Evolutionary conservation across 805 yeast species (phyloP), one percentile per base, ranked within the genome.

Genomic region (Metschnikowia hibisci): DNA sequence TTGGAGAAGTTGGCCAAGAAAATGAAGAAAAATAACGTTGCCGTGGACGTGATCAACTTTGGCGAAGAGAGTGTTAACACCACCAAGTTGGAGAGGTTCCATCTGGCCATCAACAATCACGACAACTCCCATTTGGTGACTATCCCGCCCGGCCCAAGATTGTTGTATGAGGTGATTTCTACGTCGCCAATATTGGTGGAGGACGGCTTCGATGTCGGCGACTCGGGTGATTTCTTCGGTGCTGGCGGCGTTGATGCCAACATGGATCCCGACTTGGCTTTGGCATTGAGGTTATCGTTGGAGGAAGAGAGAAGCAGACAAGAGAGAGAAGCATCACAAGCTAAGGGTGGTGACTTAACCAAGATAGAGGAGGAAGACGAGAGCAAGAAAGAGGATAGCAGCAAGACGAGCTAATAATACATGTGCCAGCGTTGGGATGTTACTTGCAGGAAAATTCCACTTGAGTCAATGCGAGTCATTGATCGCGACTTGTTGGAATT

Each of bases 251-350:
- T 69, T 31, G 98, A 91, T 64, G 91, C 96, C 26, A 81, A 82
- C 52, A 84, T 88, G 81, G 99, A 93, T 57, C 98, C 98, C 26
- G 99, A 93, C 66, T 78, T 93, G 60, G 99, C 98, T 0, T 74
- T 93, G 73, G 99, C 98, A 1, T 77, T 93, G 57, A 81, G 98
- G 61, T 73, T 93, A 64, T 91, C 98, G 0, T 73, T 93, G 57
- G 98, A 93, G 60, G 99, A 93, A 60, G 98, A 91, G 62, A 86
- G 84, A 56, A 83, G 87, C 40, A 81, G 98, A 69, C 96, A 88
- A 60, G 96, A 87, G 52, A 77, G 90, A 60, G 82, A 80, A 53
- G 73, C 78, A 26, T 62, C 62, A 3, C 73, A 67, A 30, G 52
- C 57, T 20, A 43, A 48, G 32, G 38, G 28, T 11, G 52, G 45